Evolutionary conservation across 768 basidiomycete genomes (phyloP), one percentile per base, ranked within the genome.

Genomic region (Termitomyces sp.): DNA sequence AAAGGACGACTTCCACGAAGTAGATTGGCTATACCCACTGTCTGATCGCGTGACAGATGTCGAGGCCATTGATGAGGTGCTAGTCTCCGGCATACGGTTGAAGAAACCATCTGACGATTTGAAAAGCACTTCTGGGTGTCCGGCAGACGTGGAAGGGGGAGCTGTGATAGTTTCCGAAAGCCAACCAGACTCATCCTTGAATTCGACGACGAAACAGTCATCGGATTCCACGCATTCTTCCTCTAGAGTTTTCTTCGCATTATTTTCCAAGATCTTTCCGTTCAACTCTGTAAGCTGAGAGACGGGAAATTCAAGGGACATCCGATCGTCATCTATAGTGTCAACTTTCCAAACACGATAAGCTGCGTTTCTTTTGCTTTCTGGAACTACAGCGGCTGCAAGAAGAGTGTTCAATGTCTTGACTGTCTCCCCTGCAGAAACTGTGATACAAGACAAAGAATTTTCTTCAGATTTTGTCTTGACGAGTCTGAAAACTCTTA

Each of bases 161-260:
- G 61, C 62, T 45, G 55, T 58, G 9, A 62, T 54, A 8, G 64
- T 54, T 46, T 82, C 78, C 3, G 80, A 72, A 21, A 85, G 64
- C 89, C 89, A 93, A 17, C 73, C 73, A 43, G 76, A 79, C n/a
- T 74, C 64, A 37, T 71, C 66, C 63, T 83, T 81, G 65, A 87
- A 80, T 63, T 97, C 94, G n/a, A 94, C 81, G 1, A 85, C 82
- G 69, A 94, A 86, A 1, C 77, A 73, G 64, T 94, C 91, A 26
- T 81, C 85, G 2, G 76, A 73, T 56, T 82, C 73, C 30, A 89
- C 73, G 42, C 76, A 69, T 2, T 76, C 78, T 26, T 87, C 86
- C 47, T 83, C 84, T 14, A 91, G 69, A 0, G 78, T 79, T 61
- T 73, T 76, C 45, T 77, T 68, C 11, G 6, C 38, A 50, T 70